A percentile compares a stretch with the other conserved stretches of the same genome.
Conservation (phyloP, 805 yeast species). For the Clavispora phyllophila region DNA sequence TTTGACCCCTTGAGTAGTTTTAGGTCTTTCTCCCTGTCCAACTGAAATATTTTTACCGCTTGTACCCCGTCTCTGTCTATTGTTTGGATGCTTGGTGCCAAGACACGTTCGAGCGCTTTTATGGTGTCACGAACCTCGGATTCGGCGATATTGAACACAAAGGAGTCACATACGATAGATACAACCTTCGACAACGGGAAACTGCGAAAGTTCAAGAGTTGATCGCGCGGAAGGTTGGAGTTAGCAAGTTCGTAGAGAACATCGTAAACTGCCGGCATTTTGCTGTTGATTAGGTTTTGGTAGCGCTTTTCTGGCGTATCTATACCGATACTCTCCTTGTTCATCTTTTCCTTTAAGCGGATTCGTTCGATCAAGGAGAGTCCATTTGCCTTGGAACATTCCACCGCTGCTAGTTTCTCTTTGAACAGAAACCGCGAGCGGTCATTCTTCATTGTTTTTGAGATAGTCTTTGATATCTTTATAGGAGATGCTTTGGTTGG, state of each 20-base stretch:
- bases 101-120: conserved; percentile 15
- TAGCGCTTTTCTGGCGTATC: conserved; percentile 20
- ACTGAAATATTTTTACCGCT: conserved; percentile 21
- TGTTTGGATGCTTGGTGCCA: conserved; percentile 18
- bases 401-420: conserved; percentile 12
- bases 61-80: conserved; percentile 19
- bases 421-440: conserved; percentile 33
- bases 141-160: conserved; percentile 23
- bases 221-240: neutral
- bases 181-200: conserved; percentile 23
- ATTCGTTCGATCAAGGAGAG: conserved; percentile 37
- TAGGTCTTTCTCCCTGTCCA: conserved; percentile 27
- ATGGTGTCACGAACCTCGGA: conserved; percentile 28
- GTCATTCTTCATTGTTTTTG: conserved; percentile 25
- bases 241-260: conserved; percentile 25
- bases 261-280: conserved; percentile 28
- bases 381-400: conserved; percentile 15
- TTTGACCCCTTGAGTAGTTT: conserved; percentile 6
- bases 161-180: conserved; percentile 29
- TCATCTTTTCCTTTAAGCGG: conserved; percentile 28
- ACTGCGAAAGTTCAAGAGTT: conserved; percentile 6
- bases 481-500: conserved; percentile 5
- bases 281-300: conserved; percentile 21
- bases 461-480: conserved; percentile 6
- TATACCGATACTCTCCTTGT: conserved; percentile 2